These are phyloP conservation scores for Venturia oleaginea DNA, from an alignment of 2,329 filamentous ascomycete species.

Conservation along the genomic window DNA sequence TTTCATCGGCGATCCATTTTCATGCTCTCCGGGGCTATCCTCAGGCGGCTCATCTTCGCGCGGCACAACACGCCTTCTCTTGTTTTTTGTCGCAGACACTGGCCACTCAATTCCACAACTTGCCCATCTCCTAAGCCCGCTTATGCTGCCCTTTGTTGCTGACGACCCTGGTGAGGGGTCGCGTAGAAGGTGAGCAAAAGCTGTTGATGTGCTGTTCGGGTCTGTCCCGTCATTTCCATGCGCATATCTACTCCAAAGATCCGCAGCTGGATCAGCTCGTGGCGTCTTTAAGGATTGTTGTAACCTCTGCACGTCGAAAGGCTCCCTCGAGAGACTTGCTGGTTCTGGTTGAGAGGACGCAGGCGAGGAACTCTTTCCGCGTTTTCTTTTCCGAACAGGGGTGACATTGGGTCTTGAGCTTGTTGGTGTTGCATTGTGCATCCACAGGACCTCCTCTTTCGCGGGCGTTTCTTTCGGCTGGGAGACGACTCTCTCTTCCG, in stretches of 20 bases:
- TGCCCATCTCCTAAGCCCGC: conserved; percentile 39
- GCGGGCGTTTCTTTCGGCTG: conserved; percentile 39
- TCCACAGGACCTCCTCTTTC: conserved; percentile 53
- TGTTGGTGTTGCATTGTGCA: conserved; percentile 30
- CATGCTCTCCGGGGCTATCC: conserved; percentile 17
- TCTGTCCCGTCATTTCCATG: conserved; percentile 13
- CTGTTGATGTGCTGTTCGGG: conserved; percentile 5
- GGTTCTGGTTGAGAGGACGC: conserved; percentile 31
- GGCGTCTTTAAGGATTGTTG: conserved; percentile 30
- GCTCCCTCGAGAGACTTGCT: conserved; percentile 17
- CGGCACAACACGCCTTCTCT: conserved; percentile 10
- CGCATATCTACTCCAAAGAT: conserved; percentile 38
- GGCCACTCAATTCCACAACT: conserved; percentile 43
- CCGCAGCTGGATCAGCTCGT: conserved; percentile 37
- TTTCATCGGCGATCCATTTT: conserved; percentile 16
- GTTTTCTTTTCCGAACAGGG: conserved; percentile 30
- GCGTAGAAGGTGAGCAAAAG: conserved; percentile 34
- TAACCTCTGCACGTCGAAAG: conserved; percentile 20
- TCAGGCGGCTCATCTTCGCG: conserved; percentile 24
- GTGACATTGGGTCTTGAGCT: conserved; percentile 8
- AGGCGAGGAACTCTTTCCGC: conserved; percentile 39
- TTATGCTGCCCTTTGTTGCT: conserved; percentile 36
- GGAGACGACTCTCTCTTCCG: conserved; percentile 28
- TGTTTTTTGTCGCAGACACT: conserved; percentile 32
- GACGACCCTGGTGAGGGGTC: conserved; percentile 38